Evolutionary conservation across 805 yeast genomes (phyloP).

Genomic region (Saccharomycopsis vini): DNA sequence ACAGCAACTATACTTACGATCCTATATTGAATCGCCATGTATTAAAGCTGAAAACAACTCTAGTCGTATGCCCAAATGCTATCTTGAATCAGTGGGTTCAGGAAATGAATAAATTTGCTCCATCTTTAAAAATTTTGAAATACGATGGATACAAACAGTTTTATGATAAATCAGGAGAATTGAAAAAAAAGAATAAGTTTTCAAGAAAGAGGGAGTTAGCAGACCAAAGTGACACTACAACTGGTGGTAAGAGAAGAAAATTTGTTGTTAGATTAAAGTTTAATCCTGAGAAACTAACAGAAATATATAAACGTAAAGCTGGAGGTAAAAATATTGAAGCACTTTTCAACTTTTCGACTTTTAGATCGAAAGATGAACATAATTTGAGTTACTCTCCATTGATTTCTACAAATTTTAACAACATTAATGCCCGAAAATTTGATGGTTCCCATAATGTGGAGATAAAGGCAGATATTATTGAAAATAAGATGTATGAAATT

Average conservation of each 20-base stretch:
- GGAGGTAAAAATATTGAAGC: not conserved
- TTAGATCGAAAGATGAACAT: not conserved
- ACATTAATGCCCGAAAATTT: not conserved
- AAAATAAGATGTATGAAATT: not conserved
- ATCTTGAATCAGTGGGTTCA: slow-evolving; percentile 80
- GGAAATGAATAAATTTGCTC: slow-evolving; percentile 55
- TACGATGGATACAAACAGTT: slow-evolving; percentile 50
- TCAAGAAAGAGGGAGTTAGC: not conserved
- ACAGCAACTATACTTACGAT: slow-evolving; percentile 28
- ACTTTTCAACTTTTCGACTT: slow-evolving; percentile 9
- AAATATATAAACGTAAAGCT: no score
- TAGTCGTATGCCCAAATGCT: slow-evolving; percentile 80
- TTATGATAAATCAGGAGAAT: not conserved
- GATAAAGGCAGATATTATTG: not conserved
- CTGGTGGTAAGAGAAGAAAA: not conserved
- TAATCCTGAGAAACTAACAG: slow-evolving; percentile 4
- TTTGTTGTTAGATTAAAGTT: slow-evolving; percentile 10
- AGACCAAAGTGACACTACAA: not conserved
- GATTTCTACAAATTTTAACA: not conserved
- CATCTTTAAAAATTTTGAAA: slow-evolving; percentile 48
- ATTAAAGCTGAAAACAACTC: slow-evolving; percentile 53
- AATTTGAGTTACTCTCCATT: not conserved
- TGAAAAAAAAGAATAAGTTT: not conserved
- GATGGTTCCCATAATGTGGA: slow-evolving; percentile 8
- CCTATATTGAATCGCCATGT: slow-evolving; percentile 37